Evolutionary conservation across 768 basidiomycete species (phyloP), one percentile per base, ranked within the genome.

Genomic region (Clitopilus passeckerianus): DNA sequence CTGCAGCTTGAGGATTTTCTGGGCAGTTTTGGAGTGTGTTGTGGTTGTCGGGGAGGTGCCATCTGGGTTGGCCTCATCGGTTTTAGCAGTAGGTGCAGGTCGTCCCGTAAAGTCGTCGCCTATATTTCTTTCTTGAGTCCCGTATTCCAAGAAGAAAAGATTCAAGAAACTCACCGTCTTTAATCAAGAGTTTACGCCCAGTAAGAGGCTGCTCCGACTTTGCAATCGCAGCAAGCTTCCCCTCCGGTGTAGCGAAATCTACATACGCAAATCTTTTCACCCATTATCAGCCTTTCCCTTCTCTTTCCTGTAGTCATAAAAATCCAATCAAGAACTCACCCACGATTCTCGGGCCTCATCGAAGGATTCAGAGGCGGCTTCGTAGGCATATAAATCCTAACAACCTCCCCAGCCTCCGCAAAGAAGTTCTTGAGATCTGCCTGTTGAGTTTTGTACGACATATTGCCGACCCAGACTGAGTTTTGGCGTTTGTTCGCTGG

Each of bases 391-490:
- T 96, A 79, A 64, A 95, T 77, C 50, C 93, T 78, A 16, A 89
- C 91, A 60, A 93, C 85, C 65, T 87, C 89, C 35, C 88, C 90
- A 27, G 76, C 83, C 1, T 80, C 84, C 43, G 83, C 80, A 69
- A 93, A 93, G 72, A 93, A 93, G 30, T 64, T 67, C 43, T 77
- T 80, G 33, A 98, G 74, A n/a, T 87, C 76, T 10, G 89, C 85
- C 59, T 80, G 76, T 0, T 89, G 91, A 56, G 96, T 98, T 73
- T 89, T 90, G 80, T 90, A 98, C 6, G 90, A 82, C 70, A 98
- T 69, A 73, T 98, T 98, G 43, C 96, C 96, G 30, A 98, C 90
- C 96, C 96, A 98, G 53, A 98, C 80, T 5, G 93, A 95, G 70
- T 95, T 86, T 71, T 91, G 85, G 23, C 89, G 84, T 71, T 86